phyloP scores from a whole-genome alignment of 139 green algal genomes.

The Asterochloris sp. region DNA sequence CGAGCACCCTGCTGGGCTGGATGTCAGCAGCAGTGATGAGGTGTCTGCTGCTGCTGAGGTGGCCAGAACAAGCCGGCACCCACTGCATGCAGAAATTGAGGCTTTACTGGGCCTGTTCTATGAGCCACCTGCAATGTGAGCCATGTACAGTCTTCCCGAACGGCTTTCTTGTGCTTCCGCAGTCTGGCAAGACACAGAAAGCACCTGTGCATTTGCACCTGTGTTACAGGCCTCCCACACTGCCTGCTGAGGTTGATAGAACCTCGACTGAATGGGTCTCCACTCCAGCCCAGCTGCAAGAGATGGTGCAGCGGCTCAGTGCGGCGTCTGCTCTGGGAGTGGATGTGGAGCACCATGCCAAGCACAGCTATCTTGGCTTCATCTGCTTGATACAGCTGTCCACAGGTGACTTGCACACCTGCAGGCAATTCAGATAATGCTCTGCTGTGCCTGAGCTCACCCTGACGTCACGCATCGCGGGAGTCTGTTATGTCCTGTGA shows the following conservation, averaged over 20 bases:
- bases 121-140: not conserved
- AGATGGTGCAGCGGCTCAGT: slow-evolving; percentile 16
- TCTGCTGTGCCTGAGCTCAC: not conserved
- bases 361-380: slow-evolving; percentile 61
- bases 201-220: not conserved
- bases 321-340: slow-evolving; percentile 40
- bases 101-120: not conserved
- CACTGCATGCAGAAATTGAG: not conserved
- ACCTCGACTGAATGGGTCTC: not conserved
- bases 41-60: not conserved
- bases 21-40: not conserved
- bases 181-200: not conserved
- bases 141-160: not conserved
- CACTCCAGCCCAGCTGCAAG: not conserved
- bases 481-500: slow-evolving; percentile 6
- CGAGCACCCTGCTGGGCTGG: not conserved
- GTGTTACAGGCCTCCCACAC: not conserved
- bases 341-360: slow-evolving; percentile 63
- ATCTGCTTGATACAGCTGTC: slow-evolving; percentile 77
- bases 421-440: not conserved
- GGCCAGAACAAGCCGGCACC: not conserved
- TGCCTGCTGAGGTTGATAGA: not conserved
- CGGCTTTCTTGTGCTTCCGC: not conserved
- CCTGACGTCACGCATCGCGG: not conserved
- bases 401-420: slow-evolving; percentile 25